phyloP scores from a whole-genome alignment of 257 asterid genomes.

The Schizonepeta tenuifolia region DNA sequence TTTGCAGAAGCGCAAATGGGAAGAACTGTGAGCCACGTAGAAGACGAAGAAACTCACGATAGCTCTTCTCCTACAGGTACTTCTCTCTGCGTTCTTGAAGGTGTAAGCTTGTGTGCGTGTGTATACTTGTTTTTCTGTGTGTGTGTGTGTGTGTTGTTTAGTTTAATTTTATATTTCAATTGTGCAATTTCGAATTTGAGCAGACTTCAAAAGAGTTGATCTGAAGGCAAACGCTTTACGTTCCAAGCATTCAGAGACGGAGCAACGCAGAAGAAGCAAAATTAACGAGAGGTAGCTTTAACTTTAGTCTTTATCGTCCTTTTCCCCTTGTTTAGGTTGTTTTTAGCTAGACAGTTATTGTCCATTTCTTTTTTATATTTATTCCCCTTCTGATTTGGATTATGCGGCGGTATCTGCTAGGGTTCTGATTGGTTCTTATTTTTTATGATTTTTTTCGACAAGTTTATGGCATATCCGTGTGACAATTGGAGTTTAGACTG shows the following conservation, averaged over 20 bases:
- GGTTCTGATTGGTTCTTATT: background rate
- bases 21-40: constrained; percentile 48
- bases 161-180: background rate
- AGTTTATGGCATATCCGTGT: background rate
- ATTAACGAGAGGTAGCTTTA: constrained; percentile 73
- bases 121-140: background rate
- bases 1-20: constrained; percentile 34
- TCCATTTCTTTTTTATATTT: background rate
- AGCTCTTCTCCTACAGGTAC: constrained; percentile 58
- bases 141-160: background rate
- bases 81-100: background rate
- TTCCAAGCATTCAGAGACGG: constrained; percentile 89
- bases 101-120: background rate
- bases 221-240: constrained; percentile 56
- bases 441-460: background rate
- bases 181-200: constrained; percentile 30
- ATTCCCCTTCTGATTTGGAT: background rate
- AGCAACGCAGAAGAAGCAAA: constrained; percentile 83
- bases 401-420: background rate
- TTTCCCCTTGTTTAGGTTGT: constrained; percentile 16
- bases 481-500: background rate
- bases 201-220: constrained; percentile 58
- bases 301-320: background rate
- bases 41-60: constrained; percentile 54
- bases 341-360: background rate